Conservation (phyloP, 176 grass and related monocot genomes). For the Oryza rufipogon region DNA sequence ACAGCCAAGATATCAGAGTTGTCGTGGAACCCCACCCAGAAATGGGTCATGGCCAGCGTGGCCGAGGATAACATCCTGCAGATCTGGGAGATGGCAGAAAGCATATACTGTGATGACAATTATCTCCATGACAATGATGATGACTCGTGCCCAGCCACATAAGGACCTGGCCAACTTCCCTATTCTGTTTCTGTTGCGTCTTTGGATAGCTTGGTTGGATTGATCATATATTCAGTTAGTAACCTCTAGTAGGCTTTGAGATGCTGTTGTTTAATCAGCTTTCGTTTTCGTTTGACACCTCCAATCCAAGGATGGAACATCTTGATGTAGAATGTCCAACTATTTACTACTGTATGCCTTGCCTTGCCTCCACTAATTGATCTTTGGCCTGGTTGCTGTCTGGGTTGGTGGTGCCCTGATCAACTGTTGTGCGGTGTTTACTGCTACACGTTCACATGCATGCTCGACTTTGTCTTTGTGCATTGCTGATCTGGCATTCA, state of each 20-base stretch:
- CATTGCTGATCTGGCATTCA: not conserved
- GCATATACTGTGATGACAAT: slow-evolving; percentile 77
- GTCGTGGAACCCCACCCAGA: slow-evolving; percentile 75
- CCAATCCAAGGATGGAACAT: not conserved
- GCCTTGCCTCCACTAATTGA: not conserved
- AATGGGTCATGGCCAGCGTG: slow-evolving; percentile 85
- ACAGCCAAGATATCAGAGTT: slow-evolving; percentile 85
- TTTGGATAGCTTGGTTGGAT: not conserved
- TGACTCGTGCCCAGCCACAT: slow-evolving; percentile 7
- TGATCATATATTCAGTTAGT: not conserved
- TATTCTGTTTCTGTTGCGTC: not conserved
- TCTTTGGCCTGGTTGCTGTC: not conserved
- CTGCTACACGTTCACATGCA: not conserved
- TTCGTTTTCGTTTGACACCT: not conserved
- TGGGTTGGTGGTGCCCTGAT: not conserved
- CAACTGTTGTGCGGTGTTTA: not conserved
- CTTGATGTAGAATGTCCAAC: not conserved
- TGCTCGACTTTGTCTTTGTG: not conserved
- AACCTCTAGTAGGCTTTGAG: not conserved
- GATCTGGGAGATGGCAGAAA: slow-evolving; percentile 93
- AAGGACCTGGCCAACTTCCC: not conserved
- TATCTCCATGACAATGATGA: slow-evolving; percentile 17
- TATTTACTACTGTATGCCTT: no score
- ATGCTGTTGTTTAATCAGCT: not conserved
- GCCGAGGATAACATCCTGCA: slow-evolving; percentile 82